Evolutionary conservation across 2,329 filamentous ascomycete genomes (phyloP).

Genomic region (Ophiostoma tasmaniense): DNA sequence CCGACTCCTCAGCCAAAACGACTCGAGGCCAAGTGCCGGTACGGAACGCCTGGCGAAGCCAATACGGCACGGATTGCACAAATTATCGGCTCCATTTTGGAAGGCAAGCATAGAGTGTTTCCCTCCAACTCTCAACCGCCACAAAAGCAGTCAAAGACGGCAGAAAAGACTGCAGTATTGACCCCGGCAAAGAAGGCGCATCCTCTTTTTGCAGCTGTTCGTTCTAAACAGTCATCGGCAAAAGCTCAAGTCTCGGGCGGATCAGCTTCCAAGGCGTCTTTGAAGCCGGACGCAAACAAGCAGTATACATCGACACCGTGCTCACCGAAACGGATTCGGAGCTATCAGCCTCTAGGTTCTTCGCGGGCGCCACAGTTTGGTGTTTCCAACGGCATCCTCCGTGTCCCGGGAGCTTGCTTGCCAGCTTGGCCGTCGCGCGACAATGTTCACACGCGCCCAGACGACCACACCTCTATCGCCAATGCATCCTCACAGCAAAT

Average conservation of each 20-base stretch:
- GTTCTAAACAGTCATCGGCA: constrained; percentile 24
- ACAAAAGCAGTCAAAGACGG: background rate
- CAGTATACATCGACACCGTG: constrained; percentile 47
- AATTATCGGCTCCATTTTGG: constrained; percentile 13
- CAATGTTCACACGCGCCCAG: constrained; percentile 46
- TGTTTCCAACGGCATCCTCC: constrained; percentile 39
- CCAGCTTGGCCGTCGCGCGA: constrained; percentile 64
- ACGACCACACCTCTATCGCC: background rate
- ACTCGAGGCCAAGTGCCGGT: constrained; percentile 1
- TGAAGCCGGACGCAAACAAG: constrained; percentile 19
- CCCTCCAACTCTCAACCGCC: background rate
- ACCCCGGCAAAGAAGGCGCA: constrained; percentile 32
- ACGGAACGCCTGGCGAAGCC: background rate
- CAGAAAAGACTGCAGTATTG: background rate
- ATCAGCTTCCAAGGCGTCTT: constrained; percentile 22
- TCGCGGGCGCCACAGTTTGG: constrained; percentile 35
- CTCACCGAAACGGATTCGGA: constrained; percentile 38
- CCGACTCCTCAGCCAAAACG: background rate
- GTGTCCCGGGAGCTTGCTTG: constrained; percentile 56
- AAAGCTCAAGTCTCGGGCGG: constrained; percentile 11
- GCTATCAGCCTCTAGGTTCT: constrained; percentile 24
- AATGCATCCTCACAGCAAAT: background rate
- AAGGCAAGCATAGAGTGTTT: constrained; percentile 3
- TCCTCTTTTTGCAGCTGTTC: constrained; percentile 60
- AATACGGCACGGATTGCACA: constrained; percentile 14